Evolutionary conservation across 2,329 filamentous ascomycete genomes (phyloP), one percentile per base, ranked within the genome.

Genomic region (Colletotrichum musae): DNA sequence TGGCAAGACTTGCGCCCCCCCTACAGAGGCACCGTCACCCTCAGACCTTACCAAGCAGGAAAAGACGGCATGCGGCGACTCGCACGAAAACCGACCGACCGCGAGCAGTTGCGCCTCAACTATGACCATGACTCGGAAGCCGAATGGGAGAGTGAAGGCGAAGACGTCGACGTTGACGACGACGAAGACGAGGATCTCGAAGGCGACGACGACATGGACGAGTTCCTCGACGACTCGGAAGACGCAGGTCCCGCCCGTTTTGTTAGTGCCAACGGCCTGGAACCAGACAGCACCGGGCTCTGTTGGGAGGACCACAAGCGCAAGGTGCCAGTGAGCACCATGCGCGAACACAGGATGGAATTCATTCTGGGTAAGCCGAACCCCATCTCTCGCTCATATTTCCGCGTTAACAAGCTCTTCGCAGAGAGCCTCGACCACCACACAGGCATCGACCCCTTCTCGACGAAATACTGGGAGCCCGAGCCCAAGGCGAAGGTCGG

Each of bases 71-170:
- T 91, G 70, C 76, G 76, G 4, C 83, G 79, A 54, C 77, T 90
- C 6, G 87, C 88, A 68, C 77, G 88, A 75, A 81, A 89, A 77
- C 83, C 93, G 70, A 73, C 85, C 75, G 78, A 83, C 73, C 78
- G 86, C 70, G 80, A 84, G n/a, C 81, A 94, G 1, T 21, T 69
- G 6, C 88, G 91, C 5, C 86, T 93, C 4, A 86, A 94, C 74
- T 97, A 97, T 77, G 93, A 94, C 72, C 94, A 95, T 76, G 93
- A 96, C 75, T 95, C 93, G 3, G 93, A 97, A 78, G 93, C 89
- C 6, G 94, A 96, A 77, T 97, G 93, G 93, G 93, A 94, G 67
- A 87, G 91, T 70, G 88, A 89, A 36, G 92, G 92, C 28, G 92
- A 93, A 51, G 90, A 92, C 58, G 86, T 93, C 3, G 90, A 89